phyloP scores from a whole-genome alignment of 2,329 filamentous ascomycete genomes.

The Scedosporium boydii region DNA sequence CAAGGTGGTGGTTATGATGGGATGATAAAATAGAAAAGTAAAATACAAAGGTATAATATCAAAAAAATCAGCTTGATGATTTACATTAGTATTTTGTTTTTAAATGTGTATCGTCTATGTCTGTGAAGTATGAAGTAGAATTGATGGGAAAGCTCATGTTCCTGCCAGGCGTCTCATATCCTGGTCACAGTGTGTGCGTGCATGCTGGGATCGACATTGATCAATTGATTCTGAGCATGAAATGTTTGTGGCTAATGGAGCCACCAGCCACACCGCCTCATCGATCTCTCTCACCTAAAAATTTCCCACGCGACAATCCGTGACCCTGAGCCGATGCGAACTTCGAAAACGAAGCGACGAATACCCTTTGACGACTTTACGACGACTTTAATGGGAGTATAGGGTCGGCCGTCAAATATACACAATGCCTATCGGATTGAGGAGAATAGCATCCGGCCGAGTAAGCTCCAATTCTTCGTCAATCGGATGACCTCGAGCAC shows the following conservation, averaged over 20 bases:
- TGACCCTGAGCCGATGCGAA: background rate
- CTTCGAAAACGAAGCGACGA: background rate
- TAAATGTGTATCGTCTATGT: too few species aligned
- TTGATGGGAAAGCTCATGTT: too few species aligned
- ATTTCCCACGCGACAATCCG: constrained; percentile 1
- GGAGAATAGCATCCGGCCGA: constrained; percentile 42
- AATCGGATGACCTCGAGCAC: background rate
- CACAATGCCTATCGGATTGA: constrained; percentile 44
- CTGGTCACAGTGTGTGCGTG: too few species aligned
- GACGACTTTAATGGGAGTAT: background rate
- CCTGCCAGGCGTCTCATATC: too few species aligned
- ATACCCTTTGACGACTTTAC: background rate
- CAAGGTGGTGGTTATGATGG: too few species aligned
- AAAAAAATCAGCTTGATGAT: too few species aligned
- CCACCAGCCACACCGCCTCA: background rate
- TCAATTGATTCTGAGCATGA: too few species aligned
- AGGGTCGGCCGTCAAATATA: background rate
- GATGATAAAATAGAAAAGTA: too few species aligned
- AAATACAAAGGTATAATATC: too few species aligned
- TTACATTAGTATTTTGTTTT: too few species aligned
- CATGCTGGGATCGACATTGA: too few species aligned
- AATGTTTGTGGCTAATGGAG: background rate
- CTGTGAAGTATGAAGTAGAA: too few species aligned
- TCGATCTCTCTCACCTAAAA: background rate
- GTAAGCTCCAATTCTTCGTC: constrained; percentile 24